These are phyloP conservation scores for Cadophora sp. DNA, from an alignment of 2,329 filamentous ascomycete genomes.

Conservation along the genomic window DNA sequence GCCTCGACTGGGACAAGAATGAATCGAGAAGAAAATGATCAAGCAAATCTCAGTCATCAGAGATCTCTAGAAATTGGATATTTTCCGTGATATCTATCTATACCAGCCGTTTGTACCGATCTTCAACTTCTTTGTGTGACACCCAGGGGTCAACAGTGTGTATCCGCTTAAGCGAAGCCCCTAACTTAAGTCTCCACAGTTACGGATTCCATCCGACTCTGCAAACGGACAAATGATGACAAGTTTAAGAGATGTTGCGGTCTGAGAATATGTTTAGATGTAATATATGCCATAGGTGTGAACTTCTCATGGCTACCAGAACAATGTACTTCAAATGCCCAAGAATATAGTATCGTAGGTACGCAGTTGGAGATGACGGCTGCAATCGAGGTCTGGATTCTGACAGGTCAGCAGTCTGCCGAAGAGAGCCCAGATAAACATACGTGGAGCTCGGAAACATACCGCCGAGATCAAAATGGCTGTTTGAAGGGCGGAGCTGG, in stretches of 20 bases:
- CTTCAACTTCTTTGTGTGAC: slow-evolving; percentile 2
- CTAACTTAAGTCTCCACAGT: not conserved
- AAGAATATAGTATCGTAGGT: not conserved
- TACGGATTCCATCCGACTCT: not conserved
- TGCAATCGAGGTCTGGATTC: not conserved
- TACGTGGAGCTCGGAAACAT: not conserved
- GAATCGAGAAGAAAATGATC: not conserved
- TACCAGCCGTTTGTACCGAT: slow-evolving; percentile 8
- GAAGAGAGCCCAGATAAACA: not conserved
- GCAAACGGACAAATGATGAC: not conserved
- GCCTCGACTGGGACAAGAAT: not conserved
- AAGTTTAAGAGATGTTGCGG: too few species aligned
- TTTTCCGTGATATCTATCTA: not conserved
- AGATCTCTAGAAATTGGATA: not conserved
- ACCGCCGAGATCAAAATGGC: not conserved
- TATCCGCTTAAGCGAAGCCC: slow-evolving; percentile 11
- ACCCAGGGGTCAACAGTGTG: not conserved
- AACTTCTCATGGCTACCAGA: too few species aligned
- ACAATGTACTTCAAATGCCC: not conserved
- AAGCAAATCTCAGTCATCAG: not conserved
- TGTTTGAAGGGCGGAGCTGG: not conserved
- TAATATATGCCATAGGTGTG: too few species aligned
- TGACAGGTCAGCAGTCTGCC: slow-evolving; percentile 5
- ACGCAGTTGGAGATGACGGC: not conserved
- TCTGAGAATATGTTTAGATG: not conserved